These are phyloP conservation scores for Vitis hybrid DNA, from an alignment of 177 flowering plant genomes.

Conservation along the genomic window DNA sequence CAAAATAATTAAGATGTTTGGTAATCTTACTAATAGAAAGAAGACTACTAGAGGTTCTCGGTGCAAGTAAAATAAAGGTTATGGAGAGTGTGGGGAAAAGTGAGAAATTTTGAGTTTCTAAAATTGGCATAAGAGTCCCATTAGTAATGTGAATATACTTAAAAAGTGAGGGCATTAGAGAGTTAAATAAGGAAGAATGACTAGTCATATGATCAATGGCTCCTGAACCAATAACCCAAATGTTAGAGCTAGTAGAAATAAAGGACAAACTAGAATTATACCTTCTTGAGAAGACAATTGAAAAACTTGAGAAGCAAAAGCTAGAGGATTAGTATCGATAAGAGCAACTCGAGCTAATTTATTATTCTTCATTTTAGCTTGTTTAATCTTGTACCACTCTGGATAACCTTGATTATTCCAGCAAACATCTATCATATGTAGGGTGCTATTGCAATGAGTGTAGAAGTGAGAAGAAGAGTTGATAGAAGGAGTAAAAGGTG, in stretches of 20 bases:
- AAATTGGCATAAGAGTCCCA: not conserved
- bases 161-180: not conserved
- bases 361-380: not conserved
- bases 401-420: not conserved
- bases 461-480: no score
- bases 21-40: no score
- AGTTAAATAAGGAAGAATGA: not conserved
- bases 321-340: not conserved
- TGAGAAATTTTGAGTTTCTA: not conserved
- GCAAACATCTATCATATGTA: not conserved
- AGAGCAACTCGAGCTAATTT: not conserved
- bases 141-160: not conserved
- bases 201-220: not conserved
- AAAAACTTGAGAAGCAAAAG: not conserved
- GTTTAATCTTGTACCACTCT: no score
- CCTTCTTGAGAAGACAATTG: not conserved
- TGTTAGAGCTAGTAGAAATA: not conserved
- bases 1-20: no score
- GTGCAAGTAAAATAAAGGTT: not conserved
- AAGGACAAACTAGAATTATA: not conserved
- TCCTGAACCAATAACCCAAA: no score
- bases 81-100: not conserved
- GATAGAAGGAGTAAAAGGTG: not conserved
- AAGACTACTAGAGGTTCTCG: not conserved
- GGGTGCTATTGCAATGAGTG: not conserved